Evolutionary conservation across 352 stramenopile species (phyloP), one percentile per base, ranked within the genome.

Genomic region (Elongisporangium prolatum): DNA sequence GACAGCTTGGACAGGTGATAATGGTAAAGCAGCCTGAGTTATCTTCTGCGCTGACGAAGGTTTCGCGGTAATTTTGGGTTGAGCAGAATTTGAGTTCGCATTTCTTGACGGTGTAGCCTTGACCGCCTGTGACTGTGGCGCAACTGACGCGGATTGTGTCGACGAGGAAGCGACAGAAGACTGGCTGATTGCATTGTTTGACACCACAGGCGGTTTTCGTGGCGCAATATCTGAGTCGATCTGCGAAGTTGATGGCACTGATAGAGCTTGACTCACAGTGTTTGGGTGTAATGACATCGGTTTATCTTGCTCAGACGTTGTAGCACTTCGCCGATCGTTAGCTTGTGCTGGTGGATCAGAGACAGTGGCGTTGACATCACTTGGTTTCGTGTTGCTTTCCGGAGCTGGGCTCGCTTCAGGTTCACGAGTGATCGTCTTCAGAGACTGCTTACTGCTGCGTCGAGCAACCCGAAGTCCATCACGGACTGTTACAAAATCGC

Each of bases 391-490:
- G 10, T 17, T 44, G 34, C 34, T 44, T 44, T 44, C 10, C 17
- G 34, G 10, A 44, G 10, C 4, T 44, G 9, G 34, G 8, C 28
- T 2, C 9, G 8, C 28, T 38, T 38, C 28, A 9, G 11, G 34
- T 11, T 44, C 34, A 44, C 34, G 10, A 44, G 4, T 21, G 11
- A 9, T 13, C 22, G 25, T 16, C 25, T 40, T 21, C 34, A 47
- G 3, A 16, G 34, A 37, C 52, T 64, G 34, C 1, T 9, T 44
- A 17, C 34, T 52, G n/a, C 63, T 75, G 52, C 79, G 61, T 65
- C 79, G 60, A 16, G 77, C 76, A 8, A 75, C 54, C n/a, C 68
- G 62, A 21, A 84, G 34, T 0, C 71, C 73, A 50, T 86, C 68
- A 5, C 66, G 63, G 3, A 61, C 57, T 3, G 69, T 84, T 22